A percentile compares a stretch with the other conserved stretches of the same genome.
Evolutionary conservation across 1,284 basidiomycete genomes (phyloP).

Genomic region (Phlebopus sp.): DNA sequence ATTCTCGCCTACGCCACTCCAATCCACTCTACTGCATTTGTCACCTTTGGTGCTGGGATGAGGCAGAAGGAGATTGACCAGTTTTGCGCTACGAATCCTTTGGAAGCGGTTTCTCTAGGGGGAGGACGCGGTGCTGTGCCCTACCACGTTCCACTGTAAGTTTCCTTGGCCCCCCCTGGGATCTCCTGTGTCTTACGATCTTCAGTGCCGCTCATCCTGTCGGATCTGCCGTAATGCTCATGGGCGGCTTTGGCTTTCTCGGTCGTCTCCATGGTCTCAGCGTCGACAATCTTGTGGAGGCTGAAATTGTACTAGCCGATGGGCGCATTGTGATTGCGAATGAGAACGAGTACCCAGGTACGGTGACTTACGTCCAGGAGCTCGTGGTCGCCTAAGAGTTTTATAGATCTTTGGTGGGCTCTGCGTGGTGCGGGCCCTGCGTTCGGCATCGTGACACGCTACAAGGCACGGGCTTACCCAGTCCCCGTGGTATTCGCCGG

Average conservation of each 20-base stretch:
- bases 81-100: conserved; percentile 68
- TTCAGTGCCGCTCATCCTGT: conserved; percentile 69
- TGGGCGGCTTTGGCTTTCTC: conserved; percentile 89
- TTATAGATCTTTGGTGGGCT: conserved; percentile 84
- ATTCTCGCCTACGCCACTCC: conserved; percentile 48
- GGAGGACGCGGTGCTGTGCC: conserved; percentile 59
- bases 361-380: conserved; percentile 11
- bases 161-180: conserved; percentile 8
- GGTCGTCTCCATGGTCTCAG: conserved; percentile 81
- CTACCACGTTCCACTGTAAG: conserved; percentile 82
- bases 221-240: conserved; percentile 80
- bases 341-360: conserved; percentile 64
- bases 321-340: conserved; percentile 71
- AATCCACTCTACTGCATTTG: conserved; percentile 65
- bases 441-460: conserved; percentile 84
- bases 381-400: not conserved
- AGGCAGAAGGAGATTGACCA: conserved; percentile 79
- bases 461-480: conserved; percentile 83
- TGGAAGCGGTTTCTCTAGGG: conserved; percentile 53
- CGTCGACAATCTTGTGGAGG: conserved; percentile 83
- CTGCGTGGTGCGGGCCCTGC: conserved; percentile 82
- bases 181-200: conserved; percentile 2
- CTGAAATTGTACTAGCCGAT: conserved; percentile 81
- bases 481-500: conserved; percentile 88
- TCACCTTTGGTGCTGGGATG: conserved; percentile 82